Base-by-base conservation (phyloP, 177 flowering plant genomes). In the Vitis hybrid region DNA sequence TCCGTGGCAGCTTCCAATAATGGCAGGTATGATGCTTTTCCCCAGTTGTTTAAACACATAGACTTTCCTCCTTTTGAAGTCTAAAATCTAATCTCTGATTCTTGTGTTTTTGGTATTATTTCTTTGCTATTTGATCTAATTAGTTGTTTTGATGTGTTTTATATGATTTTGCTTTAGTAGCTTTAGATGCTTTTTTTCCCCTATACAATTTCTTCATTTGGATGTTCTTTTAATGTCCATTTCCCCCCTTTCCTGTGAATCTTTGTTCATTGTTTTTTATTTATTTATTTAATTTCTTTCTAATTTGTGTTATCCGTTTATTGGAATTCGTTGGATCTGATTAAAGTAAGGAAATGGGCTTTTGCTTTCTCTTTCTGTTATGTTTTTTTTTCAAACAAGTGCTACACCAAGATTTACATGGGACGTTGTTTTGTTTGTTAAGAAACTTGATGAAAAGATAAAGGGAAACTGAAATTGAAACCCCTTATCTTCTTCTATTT, bases 1-100 rank as follows among this genome's bases (percentile, higher is more conserved):
- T 81, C 83, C 64, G 65, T 75, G 35, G 74, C 79, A 0, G 69
- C 84, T 69, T 65, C 83, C 67, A 71, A 72, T 70, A 80, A 62
- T 60, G 60, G 63, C 49, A 73, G 79, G 83, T 82, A 71, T 10
- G n/a, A 35, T 24, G 32, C 40, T 48, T 46, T 35, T 2, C 46
- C 10, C 58, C 30, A 27, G 6, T 18, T 56, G 14, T 32, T 27
- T 24, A 60, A 13, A 14, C 18, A 6, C 63, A 12, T 16, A 14
- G 30, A 27, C 30, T 27, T 27, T 27, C 30, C 30, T 27, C 30
- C 30, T 27, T 27, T 27, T 27, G 30, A 27, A 27, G 30, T 27
- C 30, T 27, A 27, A 27, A 27, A 27, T 27, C 30, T 27, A 27
- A 27, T 35, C 2, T 9, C 14, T 32, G 16, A 24, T 67, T 40